Evolutionary conservation across 2,329 filamentous ascomycete genomes (phyloP), one percentile per base, ranked within the genome.

Genomic region (Piedraia hortae): DNA sequence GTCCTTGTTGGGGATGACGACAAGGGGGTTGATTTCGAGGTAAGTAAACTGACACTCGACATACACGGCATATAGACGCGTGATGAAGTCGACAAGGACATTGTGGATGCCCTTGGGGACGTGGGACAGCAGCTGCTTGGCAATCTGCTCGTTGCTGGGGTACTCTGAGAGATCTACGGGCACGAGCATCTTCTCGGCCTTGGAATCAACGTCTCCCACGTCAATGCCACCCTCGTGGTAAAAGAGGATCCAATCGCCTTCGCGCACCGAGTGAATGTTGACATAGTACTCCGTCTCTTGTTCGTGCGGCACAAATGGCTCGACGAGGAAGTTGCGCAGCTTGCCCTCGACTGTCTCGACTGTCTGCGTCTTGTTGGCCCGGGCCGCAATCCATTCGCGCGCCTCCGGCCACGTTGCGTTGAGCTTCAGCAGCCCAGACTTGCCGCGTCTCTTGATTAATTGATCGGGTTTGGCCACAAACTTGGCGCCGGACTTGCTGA

Each of bases 1-100:
- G 39, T 80, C 68, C 35, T 63, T 70, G 50, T 93, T 93, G 49
- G 85, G 85, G 41, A 97, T 82, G 46, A 91, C 85, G 30, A 97
- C 85, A 33, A 97, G 59, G 37, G 85, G 85, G 67, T 97, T 97
- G 62, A 97, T 97, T 56, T 97, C 85, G 39, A 97, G 77, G 59
- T 97, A 97, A 44, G 85, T 93, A 65, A 97, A 97, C 54, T 97
- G 85, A 66, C 75, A 89, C 61, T 97, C 85, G 34, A 93, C 85
- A 45, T 93, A 97, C 55, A 97, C 85, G 39, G 82, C 85, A 48
- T 97, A 97, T 35, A 97, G 62, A 41, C 85, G 70, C 43, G 77
- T 77, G 57, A 97, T 97, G 63, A 97, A 97, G 62, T 97, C 85
- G 31, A 97, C 74, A 28, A 97, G 66, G 43, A 97, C 85, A 44